A percentile compares a stretch with the other conserved stretches of the same genome.
Evolutionary conservation across 768 basidiomycete species (phyloP).

Genomic region (Udeniomyces megalosporus): DNA sequence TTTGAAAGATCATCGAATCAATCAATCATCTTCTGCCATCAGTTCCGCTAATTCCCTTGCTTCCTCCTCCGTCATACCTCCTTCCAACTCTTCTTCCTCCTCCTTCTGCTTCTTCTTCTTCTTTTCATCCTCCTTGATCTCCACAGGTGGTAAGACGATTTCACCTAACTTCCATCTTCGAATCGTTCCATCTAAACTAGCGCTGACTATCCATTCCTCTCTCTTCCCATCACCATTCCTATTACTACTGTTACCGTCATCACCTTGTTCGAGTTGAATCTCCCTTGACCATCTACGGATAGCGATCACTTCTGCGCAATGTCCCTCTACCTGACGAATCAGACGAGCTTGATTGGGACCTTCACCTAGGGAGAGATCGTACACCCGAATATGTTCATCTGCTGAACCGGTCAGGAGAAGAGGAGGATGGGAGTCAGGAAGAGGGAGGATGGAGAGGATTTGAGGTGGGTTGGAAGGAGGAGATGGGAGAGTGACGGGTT

Average conservation of each 20-base stretch:
- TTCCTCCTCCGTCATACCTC: constrained; percentile 64
- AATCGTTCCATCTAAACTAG: constrained; percentile 72
- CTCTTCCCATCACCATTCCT: constrained; percentile 39
- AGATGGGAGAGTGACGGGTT: neutral
- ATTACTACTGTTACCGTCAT: no score
- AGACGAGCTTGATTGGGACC: constrained; percentile 30
- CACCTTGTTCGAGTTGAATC: no score
- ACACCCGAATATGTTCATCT: constrained; percentile 68
- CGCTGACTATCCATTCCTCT: constrained; percentile 68
- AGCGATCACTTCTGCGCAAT: constrained; percentile 75
- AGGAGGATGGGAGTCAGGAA: constrained; percentile 40
- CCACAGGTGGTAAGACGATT: constrained; percentile 20
- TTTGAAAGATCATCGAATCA: no score
- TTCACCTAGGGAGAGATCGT: constrained; percentile 52
- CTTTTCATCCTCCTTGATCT: neutral
- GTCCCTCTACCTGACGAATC: constrained; percentile 44
- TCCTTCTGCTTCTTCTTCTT: constrained; percentile 19
- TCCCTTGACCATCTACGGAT: constrained; percentile 51
- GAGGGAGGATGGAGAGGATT: constrained; percentile 5
- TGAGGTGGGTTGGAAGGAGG: neutral
- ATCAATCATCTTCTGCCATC: constrained; percentile 26
- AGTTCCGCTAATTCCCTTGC: constrained; percentile 75
- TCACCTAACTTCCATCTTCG: constrained; percentile 59
- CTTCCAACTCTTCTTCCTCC: constrained; percentile 22
- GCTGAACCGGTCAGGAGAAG: constrained; percentile 60